Percentiles rank a stretch among this genome's conserved stretches.
These are phyloP conservation scores for Parasitella parasitica DNA, from an alignment of 371 early-diverging fungal species.

Conservation along the genomic window DNA sequence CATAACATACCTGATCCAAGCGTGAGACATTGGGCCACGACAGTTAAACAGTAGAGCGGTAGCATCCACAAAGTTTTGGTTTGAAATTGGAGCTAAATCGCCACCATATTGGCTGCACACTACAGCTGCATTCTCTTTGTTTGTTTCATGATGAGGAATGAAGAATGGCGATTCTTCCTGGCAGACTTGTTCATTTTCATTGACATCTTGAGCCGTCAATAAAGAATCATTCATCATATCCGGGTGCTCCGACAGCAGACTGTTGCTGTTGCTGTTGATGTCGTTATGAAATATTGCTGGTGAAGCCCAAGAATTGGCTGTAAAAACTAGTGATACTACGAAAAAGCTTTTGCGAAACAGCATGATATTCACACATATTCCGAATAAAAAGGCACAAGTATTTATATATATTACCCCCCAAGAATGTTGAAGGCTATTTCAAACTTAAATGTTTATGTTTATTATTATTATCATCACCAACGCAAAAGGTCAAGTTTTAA, in stretches of 20 bases:
- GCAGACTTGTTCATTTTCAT: background rate
- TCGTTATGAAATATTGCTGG: too few relatives aligned
- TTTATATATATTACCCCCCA: background rate
- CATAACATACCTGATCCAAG: background rate
- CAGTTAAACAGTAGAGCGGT: background rate
- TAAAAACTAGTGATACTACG: too few relatives aligned
- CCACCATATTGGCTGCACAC: background rate
- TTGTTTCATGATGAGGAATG: background rate
- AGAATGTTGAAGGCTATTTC: background rate
- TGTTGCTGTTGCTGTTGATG: background rate
- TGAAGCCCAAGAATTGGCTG: too few relatives aligned
- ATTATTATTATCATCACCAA: background rate
- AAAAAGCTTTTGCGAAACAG: too few relatives aligned
- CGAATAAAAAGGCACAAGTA: too few relatives aligned
- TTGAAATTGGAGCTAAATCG: background rate
- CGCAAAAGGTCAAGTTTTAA: background rate
- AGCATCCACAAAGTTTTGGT: background rate
- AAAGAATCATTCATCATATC: background rate
- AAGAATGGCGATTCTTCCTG: background rate
- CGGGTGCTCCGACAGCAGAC: background rate
- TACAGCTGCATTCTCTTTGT: background rate
- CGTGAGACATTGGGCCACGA: background rate
- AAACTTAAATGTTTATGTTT: background rate
- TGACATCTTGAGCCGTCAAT: background rate
- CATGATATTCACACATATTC: too few relatives aligned